Percentiles rank a stretch among this genome's conserved stretches.
Conservation (phyloP, 495 filamentous ascomycete species). For the Aspergillus bertholletiae region DNA sequence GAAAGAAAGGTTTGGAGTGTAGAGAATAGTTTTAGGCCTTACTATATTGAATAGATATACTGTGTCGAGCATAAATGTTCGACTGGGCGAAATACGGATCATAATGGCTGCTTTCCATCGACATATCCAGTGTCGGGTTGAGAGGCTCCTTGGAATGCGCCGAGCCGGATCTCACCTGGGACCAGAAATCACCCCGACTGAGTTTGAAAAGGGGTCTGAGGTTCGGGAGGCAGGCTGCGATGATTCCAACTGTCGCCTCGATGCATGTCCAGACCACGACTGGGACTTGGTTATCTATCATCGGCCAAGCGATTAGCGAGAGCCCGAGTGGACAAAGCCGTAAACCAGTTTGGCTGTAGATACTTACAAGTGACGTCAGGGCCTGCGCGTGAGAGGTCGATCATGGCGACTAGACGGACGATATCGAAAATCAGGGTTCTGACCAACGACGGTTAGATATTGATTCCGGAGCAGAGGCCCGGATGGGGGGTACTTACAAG, state of each 20-base stretch:
- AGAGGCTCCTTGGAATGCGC: background rate
- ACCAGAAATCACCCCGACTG: background rate
- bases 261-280: constrained; percentile 36
- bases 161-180: background rate
- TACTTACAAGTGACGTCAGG: constrained; percentile 27
- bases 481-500: constrained; percentile 19
- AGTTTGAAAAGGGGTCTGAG: constrained; percentile 30
- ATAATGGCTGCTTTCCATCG: background rate
- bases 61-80: background rate
- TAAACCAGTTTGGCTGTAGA: background rate
- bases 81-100: background rate
- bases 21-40: background rate
- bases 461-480: background rate
- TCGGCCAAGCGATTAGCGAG: background rate
- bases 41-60: background rate
- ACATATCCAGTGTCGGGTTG: background rate
- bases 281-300: constrained; percentile 27
- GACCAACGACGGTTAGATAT: background rate
- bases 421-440: constrained; percentile 30
- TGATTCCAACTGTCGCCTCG: constrained; percentile 32
- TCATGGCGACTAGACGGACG: constrained; percentile 22
- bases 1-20: background rate
- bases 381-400: constrained; percentile 17
- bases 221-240: constrained; percentile 31
- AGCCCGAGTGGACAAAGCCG: background rate